Conservation (phyloP, 768 basidiomycete genomes). For the Boletus bicolor region DNA sequence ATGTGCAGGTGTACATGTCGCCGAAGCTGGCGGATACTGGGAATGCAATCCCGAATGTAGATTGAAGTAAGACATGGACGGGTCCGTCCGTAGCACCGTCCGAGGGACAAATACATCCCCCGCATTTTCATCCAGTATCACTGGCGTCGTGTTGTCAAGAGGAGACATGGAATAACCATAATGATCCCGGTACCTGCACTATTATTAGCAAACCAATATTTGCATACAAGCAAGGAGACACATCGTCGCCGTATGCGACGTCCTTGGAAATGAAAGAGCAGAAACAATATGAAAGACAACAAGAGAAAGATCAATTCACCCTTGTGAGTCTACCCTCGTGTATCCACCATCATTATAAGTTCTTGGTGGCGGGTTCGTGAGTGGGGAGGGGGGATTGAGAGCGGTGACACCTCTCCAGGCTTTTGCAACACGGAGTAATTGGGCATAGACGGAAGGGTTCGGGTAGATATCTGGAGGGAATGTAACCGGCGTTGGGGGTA, state of each 20-base stretch:
- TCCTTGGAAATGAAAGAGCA: background rate
- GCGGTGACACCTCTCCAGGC: constrained; percentile 71
- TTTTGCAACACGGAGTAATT: constrained; percentile 55
- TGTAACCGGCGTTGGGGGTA: constrained; percentile 36
- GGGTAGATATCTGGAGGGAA: constrained; percentile 30
- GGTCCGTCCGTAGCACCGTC: constrained; percentile 23
- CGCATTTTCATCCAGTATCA: constrained; percentile 30
- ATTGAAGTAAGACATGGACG: constrained; percentile 9
- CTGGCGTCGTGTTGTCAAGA: constrained; percentile 34
- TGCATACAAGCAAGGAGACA: constrained; percentile 9
- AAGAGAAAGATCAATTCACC: constrained; percentile 20
- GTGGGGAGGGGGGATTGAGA: constrained; percentile 32
- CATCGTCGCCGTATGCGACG: constrained; percentile 15
- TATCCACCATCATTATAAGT: constrained; percentile 22
- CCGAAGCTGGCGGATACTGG: constrained; percentile 4
- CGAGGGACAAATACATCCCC: constrained; percentile 19
- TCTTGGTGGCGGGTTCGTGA: constrained; percentile 20
- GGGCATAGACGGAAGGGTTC: constrained; percentile 40
- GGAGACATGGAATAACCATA: constrained; percentile 29
- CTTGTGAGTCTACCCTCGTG: constrained; percentile 25
- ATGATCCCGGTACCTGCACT: constrained; percentile 25
- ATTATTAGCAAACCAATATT: constrained; percentile 17
- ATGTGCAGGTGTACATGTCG: constrained; percentile 23
- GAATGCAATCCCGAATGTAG: constrained; percentile 1
- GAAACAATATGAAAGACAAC: background rate